phyloP scores from a whole-genome alignment of 495 filamentous ascomycete species.

The Hypoxylon perforatum region DNA sequence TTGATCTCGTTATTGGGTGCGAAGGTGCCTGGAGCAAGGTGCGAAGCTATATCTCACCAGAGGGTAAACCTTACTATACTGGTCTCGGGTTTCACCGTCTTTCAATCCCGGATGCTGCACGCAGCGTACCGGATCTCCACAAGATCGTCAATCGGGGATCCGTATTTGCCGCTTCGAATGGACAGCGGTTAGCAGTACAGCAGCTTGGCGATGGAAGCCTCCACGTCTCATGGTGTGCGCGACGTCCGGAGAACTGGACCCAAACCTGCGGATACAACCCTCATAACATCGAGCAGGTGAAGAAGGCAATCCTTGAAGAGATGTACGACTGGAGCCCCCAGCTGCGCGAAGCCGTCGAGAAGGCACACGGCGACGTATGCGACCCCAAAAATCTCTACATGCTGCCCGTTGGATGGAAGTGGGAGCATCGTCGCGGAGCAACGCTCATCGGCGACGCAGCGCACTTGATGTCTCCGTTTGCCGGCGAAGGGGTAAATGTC shows the following conservation, averaged over 20 bases:
- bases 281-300: slow-evolving; percentile 38
- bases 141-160: slow-evolving; percentile 59
- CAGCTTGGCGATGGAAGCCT: slow-evolving; percentile 60
- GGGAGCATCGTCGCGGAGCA: slow-evolving; percentile 57
- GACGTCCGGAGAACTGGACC: slow-evolving; percentile 50
- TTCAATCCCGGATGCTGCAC: slow-evolving; percentile 52
- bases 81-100: slow-evolving; percentile 54
- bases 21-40: slow-evolving; percentile 61
- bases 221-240: slow-evolving; percentile 34
- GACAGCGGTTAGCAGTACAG: slow-evolving; percentile 55
- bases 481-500: slow-evolving; percentile 69
- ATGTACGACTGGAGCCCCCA: slow-evolving; percentile 46
- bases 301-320: slow-evolving; percentile 39
- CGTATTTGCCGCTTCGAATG: slow-evolving; percentile 54
- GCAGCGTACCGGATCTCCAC: slow-evolving; percentile 49
- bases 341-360: slow-evolving; percentile 43
- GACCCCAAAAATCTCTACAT: slow-evolving; percentile 58
- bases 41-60: slow-evolving; percentile 42
- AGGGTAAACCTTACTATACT: slow-evolving; percentile 46
- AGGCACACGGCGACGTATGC: slow-evolving; percentile 28
- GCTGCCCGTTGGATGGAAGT: slow-evolving; percentile 62
- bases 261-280: slow-evolving; percentile 49
- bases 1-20: slow-evolving; percentile 58
- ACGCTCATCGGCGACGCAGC: slow-evolving; percentile 73
- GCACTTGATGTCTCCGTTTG: slow-evolving; percentile 71